Conservation (phyloP, 768 basidiomycete species). For the Gloeostereum incarnatum region DNA sequence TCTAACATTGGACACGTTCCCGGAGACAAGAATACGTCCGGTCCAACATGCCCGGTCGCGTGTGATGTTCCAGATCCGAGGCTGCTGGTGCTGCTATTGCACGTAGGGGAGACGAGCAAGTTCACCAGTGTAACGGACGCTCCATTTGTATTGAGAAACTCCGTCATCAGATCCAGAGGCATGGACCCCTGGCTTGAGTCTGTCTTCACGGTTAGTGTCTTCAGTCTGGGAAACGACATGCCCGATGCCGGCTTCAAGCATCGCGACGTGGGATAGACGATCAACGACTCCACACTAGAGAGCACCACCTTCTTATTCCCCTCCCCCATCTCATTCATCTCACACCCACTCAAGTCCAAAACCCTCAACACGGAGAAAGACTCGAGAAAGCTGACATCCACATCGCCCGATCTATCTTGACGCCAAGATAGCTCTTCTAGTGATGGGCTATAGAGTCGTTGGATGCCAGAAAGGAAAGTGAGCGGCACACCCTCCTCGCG, state of each 20-base stretch:
- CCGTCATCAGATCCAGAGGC: conserved; percentile 16
- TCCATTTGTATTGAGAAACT: conserved; percentile 34
- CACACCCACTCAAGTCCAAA: conserved; percentile 36
- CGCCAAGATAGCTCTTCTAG: conserved; percentile 38
- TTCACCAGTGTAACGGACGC: conserved; percentile 27
- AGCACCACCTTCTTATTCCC: too few species aligned
- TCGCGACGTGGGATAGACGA: conserved; percentile 27
- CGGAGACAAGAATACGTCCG: conserved; percentile 31
- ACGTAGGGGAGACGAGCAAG: conserved; percentile 24
- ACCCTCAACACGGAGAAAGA: conserved; percentile 31
- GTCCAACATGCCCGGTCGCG: too few species aligned
- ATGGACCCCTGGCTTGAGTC: conserved; percentile 9
- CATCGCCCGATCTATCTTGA: conserved; percentile 12
- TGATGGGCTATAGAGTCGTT: conserved; percentile 27
- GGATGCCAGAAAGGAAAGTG: conserved; percentile 32
- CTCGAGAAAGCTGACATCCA: conserved; percentile 22
- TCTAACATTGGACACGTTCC: conserved; percentile 35
- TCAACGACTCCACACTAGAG: conserved; percentile 31
- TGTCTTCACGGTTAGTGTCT: conserved; percentile 31
- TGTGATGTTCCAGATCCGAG: conserved; percentile 21
- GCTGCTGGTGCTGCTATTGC: conserved; percentile 22
- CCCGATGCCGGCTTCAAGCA: conserved; percentile 27
- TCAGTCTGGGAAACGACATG: conserved; percentile 32
- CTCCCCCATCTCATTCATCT: conserved; percentile 15
- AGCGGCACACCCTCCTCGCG: conserved; percentile 26